phyloP scores from a whole-genome alignment of 345 rosid genomes.

The Balakata baccata region DNA sequence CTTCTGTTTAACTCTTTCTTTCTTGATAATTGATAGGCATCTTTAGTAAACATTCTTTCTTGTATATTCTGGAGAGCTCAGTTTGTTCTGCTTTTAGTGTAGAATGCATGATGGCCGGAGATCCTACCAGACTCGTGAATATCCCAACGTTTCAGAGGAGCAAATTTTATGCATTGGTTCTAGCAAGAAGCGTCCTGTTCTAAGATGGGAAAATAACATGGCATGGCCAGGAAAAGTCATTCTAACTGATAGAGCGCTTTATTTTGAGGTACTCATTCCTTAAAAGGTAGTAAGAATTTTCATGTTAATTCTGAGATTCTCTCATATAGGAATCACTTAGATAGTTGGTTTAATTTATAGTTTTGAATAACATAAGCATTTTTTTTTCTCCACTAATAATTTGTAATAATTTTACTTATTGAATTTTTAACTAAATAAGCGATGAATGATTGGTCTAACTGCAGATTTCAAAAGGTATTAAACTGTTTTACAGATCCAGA shows the following conservation, averaged over 20 bases:
- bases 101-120: slow-evolving; percentile 81
- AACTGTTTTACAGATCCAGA: neutral
- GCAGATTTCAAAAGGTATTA: neutral
- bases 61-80: slow-evolving; percentile 24
- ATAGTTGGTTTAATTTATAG: neutral
- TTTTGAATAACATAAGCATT: neutral
- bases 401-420: neutral
- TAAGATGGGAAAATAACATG: slow-evolving; percentile 86
- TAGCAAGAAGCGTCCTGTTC: slow-evolving; percentile 82
- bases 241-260: slow-evolving; percentile 81
- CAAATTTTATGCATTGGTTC: slow-evolving; percentile 73
- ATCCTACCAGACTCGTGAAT: slow-evolving; percentile 55
- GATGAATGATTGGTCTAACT: neutral
- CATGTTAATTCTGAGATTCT: slow-evolving; percentile 1
- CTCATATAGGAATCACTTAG: neutral
- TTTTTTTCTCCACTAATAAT: neutral
- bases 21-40: neutral
- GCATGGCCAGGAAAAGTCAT: slow-evolving; percentile 95
- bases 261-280: slow-evolving; percentile 66
- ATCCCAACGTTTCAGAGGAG: slow-evolving; percentile 52
- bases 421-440: neutral
- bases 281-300: slow-evolving; percentile 1
- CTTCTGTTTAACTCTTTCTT: neutral
- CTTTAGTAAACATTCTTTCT: neutral
- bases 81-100: slow-evolving; percentile 44